Percentiles rank a stretch among this genome's conserved stretches.
These are phyloP conservation scores for Articulospora tetracladia DNA, from an alignment of 495 filamentous ascomycete species.

Conservation along the genomic window DNA sequence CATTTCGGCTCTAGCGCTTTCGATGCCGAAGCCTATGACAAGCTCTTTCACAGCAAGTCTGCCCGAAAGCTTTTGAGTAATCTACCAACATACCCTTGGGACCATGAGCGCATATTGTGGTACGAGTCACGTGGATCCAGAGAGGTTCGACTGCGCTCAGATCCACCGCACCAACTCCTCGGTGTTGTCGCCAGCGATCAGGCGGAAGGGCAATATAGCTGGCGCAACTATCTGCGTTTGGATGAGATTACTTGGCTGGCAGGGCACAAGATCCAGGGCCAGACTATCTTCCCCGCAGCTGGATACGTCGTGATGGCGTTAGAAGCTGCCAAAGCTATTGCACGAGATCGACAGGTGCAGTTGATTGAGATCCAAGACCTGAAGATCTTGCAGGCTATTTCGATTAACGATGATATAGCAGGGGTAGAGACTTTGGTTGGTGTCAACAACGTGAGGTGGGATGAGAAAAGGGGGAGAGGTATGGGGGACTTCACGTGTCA, in stretches of 20 bases:
- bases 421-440: conserved; percentile 13
- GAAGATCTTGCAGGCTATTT: conserved; percentile 20
- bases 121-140: conserved; percentile 38
- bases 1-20: conserved; percentile 8
- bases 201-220: conserved; percentile 34
- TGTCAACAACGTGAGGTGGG: conserved; percentile 1
- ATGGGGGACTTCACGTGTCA: not conserved
- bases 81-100: conserved; percentile 47
- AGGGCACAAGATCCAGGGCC: conserved; percentile 47
- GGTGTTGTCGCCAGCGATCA: not conserved
- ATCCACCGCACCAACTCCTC: conserved; percentile 6
- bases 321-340: conserved; percentile 29
- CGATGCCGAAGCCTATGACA: not conserved
- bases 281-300: conserved; percentile 56
- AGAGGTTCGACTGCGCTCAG: conserved; percentile 17
- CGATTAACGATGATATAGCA: conserved; percentile 29
- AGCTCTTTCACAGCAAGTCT: not conserved
- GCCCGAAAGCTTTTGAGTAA: conserved; percentile 8
- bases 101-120: conserved; percentile 42
- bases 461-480: not conserved
- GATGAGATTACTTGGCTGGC: conserved; percentile 51
- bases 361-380: conserved; percentile 18
- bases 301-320: conserved; percentile 54
- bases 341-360: not conserved
- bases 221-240: conserved; percentile 48